Percentiles rank a stretch among this genome's conserved stretches.
Evolutionary conservation across 2,329 filamentous ascomycete species (phyloP).

Genomic region (Dendryphion nanum): DNA sequence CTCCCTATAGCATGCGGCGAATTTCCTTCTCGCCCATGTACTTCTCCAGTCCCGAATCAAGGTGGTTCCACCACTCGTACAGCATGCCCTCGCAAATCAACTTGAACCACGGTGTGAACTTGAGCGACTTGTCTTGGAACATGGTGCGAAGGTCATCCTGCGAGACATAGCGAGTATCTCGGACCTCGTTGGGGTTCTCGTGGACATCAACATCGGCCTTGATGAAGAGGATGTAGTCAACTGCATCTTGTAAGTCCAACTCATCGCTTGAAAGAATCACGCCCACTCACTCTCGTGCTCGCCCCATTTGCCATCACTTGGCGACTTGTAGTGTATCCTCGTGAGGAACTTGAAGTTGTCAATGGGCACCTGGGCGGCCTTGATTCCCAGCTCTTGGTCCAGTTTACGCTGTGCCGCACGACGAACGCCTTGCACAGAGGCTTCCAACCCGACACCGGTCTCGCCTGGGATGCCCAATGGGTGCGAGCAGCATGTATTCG

Average conservation of each 20-base stretch:
- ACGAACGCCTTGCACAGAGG: constrained; percentile 83
- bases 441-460: constrained; percentile 77
- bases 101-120: constrained; percentile 99
- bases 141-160: constrained; percentile 78
- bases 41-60: constrained; percentile 77
- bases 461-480: constrained; percentile 88
- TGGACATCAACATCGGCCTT: constrained; percentile 78
- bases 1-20: constrained; percentile 76
- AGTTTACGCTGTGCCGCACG: constrained; percentile 90
- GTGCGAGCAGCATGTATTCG: constrained; percentile 99
- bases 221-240: constrained; percentile 99
- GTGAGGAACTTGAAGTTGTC: constrained; percentile 93
- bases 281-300: constrained; percentile 88
- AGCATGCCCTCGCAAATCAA: constrained; percentile 97
- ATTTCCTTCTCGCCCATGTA: constrained; percentile 86
- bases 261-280: too few species aligned
- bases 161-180: constrained; percentile 79
- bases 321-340: constrained; percentile 96
- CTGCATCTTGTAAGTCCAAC: constrained; percentile 51
- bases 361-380: constrained; percentile 80
- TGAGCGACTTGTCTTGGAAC: constrained; percentile 76
- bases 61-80: constrained; percentile 93
- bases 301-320: constrained; percentile 96
- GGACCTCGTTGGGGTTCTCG: constrained; percentile 83
- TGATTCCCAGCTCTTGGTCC: constrained; percentile 92